Conservation (phyloP, 169 alveolate species). For the Cryptosporidium viatorum region DNA sequence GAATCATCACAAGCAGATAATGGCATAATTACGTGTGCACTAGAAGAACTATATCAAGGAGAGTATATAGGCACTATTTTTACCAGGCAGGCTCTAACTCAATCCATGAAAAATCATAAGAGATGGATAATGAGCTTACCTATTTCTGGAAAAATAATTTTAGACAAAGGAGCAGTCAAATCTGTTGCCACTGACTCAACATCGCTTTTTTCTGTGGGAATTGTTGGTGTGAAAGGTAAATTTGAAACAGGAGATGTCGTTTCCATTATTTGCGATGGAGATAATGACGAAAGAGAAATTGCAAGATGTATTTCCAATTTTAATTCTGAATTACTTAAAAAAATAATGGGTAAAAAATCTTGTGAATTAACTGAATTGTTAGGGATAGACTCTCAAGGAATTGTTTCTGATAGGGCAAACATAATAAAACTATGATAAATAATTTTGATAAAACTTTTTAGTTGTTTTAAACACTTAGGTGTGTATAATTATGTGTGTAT, state of each 20-base stretch:
- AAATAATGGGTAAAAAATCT: constrained; percentile 51
- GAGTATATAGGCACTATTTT: constrained; percentile 71
- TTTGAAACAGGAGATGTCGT: constrained; percentile 70
- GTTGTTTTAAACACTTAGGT: neutral
- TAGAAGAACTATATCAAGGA: constrained; percentile 62
- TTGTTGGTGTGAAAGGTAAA: constrained; percentile 29
- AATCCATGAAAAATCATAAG: constrained; percentile 56
- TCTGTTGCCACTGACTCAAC: constrained; percentile 25
- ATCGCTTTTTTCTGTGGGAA: constrained; percentile 66
- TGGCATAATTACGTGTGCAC: constrained; percentile 37
- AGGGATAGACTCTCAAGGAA: constrained; percentile 52
- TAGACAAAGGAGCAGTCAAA: constrained; percentile 62
- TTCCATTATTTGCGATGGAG: constrained; percentile 40
- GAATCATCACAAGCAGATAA: neutral
- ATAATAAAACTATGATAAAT: constrained; percentile 15
- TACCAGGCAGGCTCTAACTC: constrained; percentile 15
- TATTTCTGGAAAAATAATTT: constrained; percentile 37
- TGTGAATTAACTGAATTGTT: constrained; percentile 33
- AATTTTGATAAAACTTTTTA: neutral
- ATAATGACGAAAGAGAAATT: constrained; percentile 51
- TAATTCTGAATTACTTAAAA: constrained; percentile 20
- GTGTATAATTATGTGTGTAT: constrained; percentile 16
- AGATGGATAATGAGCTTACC: constrained; percentile 75
- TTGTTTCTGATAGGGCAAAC: constrained; percentile 62
- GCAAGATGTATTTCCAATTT: constrained; percentile 65